Percentiles rank a stretch among this genome's conserved stretches.
phyloP scores from a whole-genome alignment of 805 yeast genomes.

The Teunomyces lycoperdinae region DNA sequence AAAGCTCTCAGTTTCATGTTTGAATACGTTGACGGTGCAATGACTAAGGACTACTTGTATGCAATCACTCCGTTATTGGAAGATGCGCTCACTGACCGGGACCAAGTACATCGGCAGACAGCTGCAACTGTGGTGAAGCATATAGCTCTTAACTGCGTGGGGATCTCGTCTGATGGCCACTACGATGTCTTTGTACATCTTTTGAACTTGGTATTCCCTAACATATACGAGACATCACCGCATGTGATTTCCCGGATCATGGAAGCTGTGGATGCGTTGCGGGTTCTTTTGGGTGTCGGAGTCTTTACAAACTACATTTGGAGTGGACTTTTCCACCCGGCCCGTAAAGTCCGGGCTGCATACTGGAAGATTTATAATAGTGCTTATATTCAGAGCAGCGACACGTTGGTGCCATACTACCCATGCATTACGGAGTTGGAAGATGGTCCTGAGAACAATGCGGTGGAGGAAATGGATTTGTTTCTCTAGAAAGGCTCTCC shows the following conservation, averaged over 20 bases:
- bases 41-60: slow-evolving; percentile 77
- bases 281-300: slow-evolving; percentile 76
- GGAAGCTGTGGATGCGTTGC: slow-evolving; percentile 74
- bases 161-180: slow-evolving; percentile 67
- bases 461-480: slow-evolving; percentile 52
- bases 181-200: slow-evolving; percentile 69
- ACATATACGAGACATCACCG: slow-evolving; percentile 90
- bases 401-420: slow-evolving; percentile 78
- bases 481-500: slow-evolving; percentile 18
- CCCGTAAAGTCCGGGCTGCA: slow-evolving; percentile 75
- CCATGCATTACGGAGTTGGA: slow-evolving; percentile 38
- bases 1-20: slow-evolving; percentile 89
- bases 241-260: slow-evolving; percentile 83
- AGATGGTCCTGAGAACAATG: slow-evolving; percentile 17
- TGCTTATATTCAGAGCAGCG: slow-evolving; percentile 70
- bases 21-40: slow-evolving; percentile 78
- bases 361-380: slow-evolving; percentile 84
- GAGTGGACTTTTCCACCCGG: slow-evolving; percentile 93
- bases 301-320: slow-evolving; percentile 69
- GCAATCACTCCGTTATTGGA: slow-evolving; percentile 76
- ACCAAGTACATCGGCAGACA: slow-evolving; percentile 91
- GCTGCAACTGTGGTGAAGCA: slow-evolving; percentile 86
- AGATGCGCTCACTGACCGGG: slow-evolving; percentile 88
- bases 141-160: slow-evolving; percentile 74
- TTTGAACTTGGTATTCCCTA: slow-evolving; percentile 80